phyloP scores from a whole-genome alignment of 2,329 filamentous ascomycete genomes.

The Ascochyta pisi region DNA sequence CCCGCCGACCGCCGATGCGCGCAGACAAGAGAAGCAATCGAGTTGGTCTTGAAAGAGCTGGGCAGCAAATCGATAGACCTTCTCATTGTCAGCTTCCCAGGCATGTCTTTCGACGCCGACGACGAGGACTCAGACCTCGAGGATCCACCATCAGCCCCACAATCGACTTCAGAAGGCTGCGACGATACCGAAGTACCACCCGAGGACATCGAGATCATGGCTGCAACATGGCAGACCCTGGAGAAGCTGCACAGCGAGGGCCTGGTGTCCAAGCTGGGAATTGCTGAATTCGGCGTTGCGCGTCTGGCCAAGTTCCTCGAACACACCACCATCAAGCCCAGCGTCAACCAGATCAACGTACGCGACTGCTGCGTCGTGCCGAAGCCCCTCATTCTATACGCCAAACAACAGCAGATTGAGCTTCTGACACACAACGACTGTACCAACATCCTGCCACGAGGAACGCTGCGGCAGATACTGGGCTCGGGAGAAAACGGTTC shows the following conservation, averaged over 20 bases:
- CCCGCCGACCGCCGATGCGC: slow-evolving; percentile 68
- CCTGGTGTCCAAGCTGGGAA: slow-evolving; percentile 75
- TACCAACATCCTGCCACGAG: slow-evolving; percentile 85
- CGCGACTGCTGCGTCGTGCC: slow-evolving; percentile 96
- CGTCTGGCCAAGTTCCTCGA: slow-evolving; percentile 80
- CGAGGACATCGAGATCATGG: slow-evolving; percentile 66
- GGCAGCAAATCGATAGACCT: slow-evolving; percentile 79
- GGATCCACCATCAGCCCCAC: slow-evolving; percentile 32
- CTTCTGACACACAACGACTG: slow-evolving; percentile 93
- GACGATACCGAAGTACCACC: slow-evolving; percentile 46
- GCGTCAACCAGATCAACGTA: slow-evolving; percentile 95
- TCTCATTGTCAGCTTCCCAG: slow-evolving; percentile 90
- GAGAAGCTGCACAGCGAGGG: slow-evolving; percentile 77
- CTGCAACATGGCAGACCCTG: slow-evolving; percentile 72
- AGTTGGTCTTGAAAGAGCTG: slow-evolving; percentile 80
- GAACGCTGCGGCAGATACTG: slow-evolving; percentile 83
- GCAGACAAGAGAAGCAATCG: slow-evolving; percentile 79
- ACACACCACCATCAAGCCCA: slow-evolving; percentile 73
- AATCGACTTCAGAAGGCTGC: slow-evolving; percentile 47
- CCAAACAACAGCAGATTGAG: slow-evolving; percentile 83
- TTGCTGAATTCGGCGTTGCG: slow-evolving; percentile 89
- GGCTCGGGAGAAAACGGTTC: slow-evolving; percentile 75
- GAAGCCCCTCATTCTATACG: slow-evolving; percentile 81
- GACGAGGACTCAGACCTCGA: slow-evolving; percentile 80
- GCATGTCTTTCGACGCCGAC: slow-evolving; percentile 90